Percentiles rank a stretch among this genome's conserved stretches.
Evolutionary conservation across 306 rosid species (phyloP).

Genomic region (Citrullus mucosospermus): DNA sequence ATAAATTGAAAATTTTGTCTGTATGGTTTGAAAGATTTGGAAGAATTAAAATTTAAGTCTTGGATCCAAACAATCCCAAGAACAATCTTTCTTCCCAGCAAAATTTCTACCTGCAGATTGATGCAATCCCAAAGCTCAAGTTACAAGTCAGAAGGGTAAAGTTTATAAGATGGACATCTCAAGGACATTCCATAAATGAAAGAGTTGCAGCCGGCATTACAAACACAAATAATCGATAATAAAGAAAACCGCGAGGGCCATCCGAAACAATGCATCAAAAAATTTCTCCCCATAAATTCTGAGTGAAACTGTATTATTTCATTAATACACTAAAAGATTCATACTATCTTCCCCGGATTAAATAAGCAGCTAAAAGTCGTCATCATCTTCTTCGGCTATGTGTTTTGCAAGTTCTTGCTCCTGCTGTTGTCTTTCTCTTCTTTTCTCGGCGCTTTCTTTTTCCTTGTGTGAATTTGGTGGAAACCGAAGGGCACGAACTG

Average conservation of each 20-base stretch:
- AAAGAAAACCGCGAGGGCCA: background rate
- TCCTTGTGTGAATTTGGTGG: constrained; percentile 45
- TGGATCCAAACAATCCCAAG: too few species aligned
- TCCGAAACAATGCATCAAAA: background rate
- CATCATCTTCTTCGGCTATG: constrained; percentile 44
- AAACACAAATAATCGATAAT: background rate
- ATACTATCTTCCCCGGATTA: background rate
- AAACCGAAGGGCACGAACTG: constrained; percentile 60
- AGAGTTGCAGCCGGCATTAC: background rate
- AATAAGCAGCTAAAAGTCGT: constrained; percentile 22
- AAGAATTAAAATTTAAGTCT: too few species aligned
- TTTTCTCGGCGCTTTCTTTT: constrained; percentile 45
- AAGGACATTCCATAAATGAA: background rate
- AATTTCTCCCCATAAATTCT: background rate
- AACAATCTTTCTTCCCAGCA: background rate
- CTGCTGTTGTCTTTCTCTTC: constrained; percentile 46
- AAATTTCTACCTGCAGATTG: background rate
- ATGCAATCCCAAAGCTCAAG: background rate
- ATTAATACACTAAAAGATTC: background rate
- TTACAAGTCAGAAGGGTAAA: background rate
- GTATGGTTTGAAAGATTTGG: too few species aligned
- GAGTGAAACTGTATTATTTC: background rate
- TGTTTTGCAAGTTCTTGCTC: constrained; percentile 49
- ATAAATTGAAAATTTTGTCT: too few species aligned
- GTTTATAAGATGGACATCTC: background rate